Conservation (phyloP, 2,329 filamentous ascomycete species). For the Xylaria digitata region DNA sequence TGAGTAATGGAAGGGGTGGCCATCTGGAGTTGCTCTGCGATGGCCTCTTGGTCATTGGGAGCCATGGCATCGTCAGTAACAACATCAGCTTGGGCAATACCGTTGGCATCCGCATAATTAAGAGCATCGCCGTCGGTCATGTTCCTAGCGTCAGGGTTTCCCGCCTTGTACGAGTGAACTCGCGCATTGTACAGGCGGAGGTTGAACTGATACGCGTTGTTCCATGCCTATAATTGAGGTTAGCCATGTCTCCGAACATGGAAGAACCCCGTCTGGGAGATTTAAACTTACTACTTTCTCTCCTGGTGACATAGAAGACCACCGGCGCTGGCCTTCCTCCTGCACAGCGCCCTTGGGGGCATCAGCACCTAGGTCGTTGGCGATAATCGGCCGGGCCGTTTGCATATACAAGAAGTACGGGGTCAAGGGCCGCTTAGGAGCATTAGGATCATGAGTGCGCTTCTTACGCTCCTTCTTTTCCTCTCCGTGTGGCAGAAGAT, state of each 20-base stretch:
- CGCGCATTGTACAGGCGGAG: conserved; percentile 73
- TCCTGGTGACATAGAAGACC: conserved; percentile 78
- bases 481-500: conserved; percentile 62
- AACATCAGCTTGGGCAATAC: conserved; percentile 64
- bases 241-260: conserved; percentile 19
- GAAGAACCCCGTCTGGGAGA: not conserved
- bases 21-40: conserved; percentile 68
- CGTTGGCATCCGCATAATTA: conserved; percentile 68
- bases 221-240: conserved; percentile 62
- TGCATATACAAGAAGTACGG: conserved; percentile 97
- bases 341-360: conserved; percentile 88
- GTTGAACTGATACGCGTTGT: conserved; percentile 75
- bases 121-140: conserved; percentile 72
- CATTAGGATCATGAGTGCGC: conserved; percentile 87
- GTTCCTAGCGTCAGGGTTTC: conserved; percentile 67
- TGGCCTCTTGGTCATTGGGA: conserved; percentile 65
- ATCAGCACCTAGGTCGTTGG: conserved; percentile 77
- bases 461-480: conserved; percentile 93
- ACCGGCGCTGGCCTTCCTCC: conserved; percentile 86
- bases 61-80: conserved; percentile 58
- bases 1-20: conserved; percentile 50
- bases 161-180: conserved; percentile 72
- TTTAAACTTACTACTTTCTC: conserved; percentile 71
- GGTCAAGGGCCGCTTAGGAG: conserved; percentile 91
- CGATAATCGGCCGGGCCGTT: conserved; percentile 84